Evolutionary conservation across 1,284 basidiomycete species (phyloP), one percentile per base, ranked within the genome.

Genomic region (Golubevia sp.): DNA sequence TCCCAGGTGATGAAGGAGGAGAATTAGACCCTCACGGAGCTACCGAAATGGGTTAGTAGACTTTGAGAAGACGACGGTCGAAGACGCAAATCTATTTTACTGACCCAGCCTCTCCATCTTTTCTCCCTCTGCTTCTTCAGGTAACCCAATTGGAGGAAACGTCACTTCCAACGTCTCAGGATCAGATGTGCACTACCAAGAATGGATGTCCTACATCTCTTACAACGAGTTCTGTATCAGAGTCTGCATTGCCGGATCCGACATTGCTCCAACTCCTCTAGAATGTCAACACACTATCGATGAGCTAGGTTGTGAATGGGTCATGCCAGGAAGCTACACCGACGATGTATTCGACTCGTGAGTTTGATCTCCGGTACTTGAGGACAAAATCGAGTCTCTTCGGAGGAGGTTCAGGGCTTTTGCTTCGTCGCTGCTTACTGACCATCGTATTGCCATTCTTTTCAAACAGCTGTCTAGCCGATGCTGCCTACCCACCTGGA

Each of bases 261-360:
- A 75, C 20, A 26, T 60, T 54, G 77, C 71, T 1, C 73, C 72
- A n/a, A 73, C 80, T 2, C 53, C 66, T 24, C 55, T 65, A 24
- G 77, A 77, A 61, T 83, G 80, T 72, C 72, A 79, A 68, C 80
- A 83, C 68, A 73, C 70, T 25, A 69, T 81, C 48, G 80, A 83
- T 59, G 73, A 74, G 48, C 78, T 83, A 71, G 80, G 80, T 15
- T 83, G 80, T 71, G 64, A 71, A 62, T 82, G 67, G 61, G 71
- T 82, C 67, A 82, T 83, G 80, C 79, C 79, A 5, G 79, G 77
- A 34, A 67, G 74, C 71, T 82, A 81, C 68, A 49, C 26, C 53
- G 68, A 77, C 58, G 55, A 70, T 52, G 60, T 64, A 2, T 82
- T 82, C 51, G 80, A 82, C 61, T 68, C 72, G n/a, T 52, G 50